These are phyloP conservation scores for Oryza rufipogon DNA, from an alignment of 176 grass and related monocot genomes.

Conservation along the genomic window DNA sequence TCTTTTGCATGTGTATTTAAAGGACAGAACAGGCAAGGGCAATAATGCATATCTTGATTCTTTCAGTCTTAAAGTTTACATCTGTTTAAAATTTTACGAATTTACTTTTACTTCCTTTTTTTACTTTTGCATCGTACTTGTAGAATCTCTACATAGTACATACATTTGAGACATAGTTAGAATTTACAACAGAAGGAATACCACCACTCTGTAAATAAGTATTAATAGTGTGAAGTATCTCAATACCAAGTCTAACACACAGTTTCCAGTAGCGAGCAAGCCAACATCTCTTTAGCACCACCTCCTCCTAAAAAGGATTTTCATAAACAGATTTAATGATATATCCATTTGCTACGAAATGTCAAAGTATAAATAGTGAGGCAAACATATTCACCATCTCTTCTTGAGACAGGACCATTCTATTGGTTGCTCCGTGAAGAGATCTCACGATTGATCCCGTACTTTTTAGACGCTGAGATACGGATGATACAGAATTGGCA, in stretches of 20 bases:
- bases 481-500: slow-evolving; percentile 49
- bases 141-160: slow-evolving; percentile 27
- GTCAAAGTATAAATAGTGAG: slow-evolving; percentile 23
- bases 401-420: slow-evolving; percentile 87
- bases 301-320: slow-evolving; percentile 77
- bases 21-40: not conserved
- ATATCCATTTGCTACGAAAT: slow-evolving; percentile 20
- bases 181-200: slow-evolving; percentile 25
- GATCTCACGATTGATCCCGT: slow-evolving; percentile 62
- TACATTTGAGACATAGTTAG: slow-evolving; percentile 26
- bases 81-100: slow-evolving; percentile 22
- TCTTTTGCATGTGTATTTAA: slow-evolving; percentile 4
- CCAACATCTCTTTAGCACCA: slow-evolving; percentile 97
- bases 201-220: not conserved
- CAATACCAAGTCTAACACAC: slow-evolving; percentile 78
- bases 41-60: slow-evolving; percentile 33
- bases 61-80: not conserved
- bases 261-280: slow-evolving; percentile 94
- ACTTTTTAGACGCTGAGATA: slow-evolving; percentile 53
- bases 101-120: slow-evolving; percentile 20
- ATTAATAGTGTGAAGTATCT: slow-evolving; percentile 31
- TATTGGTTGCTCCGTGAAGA: slow-evolving; percentile 65
- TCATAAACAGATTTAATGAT: slow-evolving; percentile 35
- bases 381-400: slow-evolving; percentile 61
- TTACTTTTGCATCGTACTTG: not conserved